Base-by-base conservation (phyloP, 1,139 yeast species). In the Scheffersomyces cryptocercus region DNA sequence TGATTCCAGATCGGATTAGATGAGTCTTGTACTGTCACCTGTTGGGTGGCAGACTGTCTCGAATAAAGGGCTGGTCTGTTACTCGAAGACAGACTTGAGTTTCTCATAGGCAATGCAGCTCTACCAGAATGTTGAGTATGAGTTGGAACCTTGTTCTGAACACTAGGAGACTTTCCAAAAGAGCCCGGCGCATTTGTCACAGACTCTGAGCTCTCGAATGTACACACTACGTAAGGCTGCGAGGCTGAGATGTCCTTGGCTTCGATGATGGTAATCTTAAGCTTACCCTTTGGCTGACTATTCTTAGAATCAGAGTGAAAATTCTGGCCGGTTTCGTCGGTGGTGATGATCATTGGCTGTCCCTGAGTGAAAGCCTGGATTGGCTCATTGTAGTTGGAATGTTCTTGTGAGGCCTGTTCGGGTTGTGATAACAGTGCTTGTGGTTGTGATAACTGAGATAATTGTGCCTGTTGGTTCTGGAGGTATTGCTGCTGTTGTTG, bases 171-270 rank as follows among this genome's bases (percentile, higher is more conserved):
- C 46, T 71, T 77, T 31, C 78, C 82, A 52, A 75, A 75, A 28
- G 85, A 77, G 49, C 82, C 86, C 3, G 95, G 90, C 12, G 93
- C 91, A 50, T 83, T 82, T 26, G 96, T 84, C 48, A 91, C 90
- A 53, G 85, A 88, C 67, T 91, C 98, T 1, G 96, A 85, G 49
- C 95, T 85, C 61, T 90, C 97, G 68, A 88, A 91, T 2, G 96
- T 88, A 64, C 96, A 88, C 29, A 91, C 97, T 20, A 88, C 97
- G 62, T 91, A 91, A 3, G 97, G 97, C 55, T 82, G 85, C 7
- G 89, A 77, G 37, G 65, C 66, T 51, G 77, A 70, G 49, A 90
- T 72, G 52, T 82, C 84, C 46, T 76, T 78, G 3, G 97, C 97
- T 62, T 88, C 93, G 34, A 86, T 72, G 52, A 93, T 89, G 38